Evolutionary conservation across 1,139 yeast genomes (phyloP), one percentile per base, ranked within the genome.

Genomic region (Pichiaceae sp.): DNA sequence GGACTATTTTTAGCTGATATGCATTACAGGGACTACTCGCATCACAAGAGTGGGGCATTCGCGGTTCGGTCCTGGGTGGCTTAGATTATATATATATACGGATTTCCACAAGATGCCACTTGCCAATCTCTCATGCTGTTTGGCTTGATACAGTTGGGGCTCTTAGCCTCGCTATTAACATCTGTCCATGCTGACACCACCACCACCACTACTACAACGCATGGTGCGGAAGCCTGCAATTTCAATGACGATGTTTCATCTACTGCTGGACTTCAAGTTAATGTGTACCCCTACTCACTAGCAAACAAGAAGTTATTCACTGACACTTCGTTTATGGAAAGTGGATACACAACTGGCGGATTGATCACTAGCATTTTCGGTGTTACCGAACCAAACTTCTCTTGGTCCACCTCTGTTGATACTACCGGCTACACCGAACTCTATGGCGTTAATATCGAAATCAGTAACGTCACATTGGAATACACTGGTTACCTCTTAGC

Each of bases 401-500:
- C 25, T 12, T 21, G 25, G 25, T 12, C 8, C 12, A 12, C 12
- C 25, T 8, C 8, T 8, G 25, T 8, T 12, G 11, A 21, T 12
- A 21, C 8, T 21, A 12, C 12, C 25, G 12, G 12, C 25, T 21
- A 21, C 25, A 8, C 12, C 11, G 25, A 21, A 21, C 25, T 8
- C 8, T 21, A 12, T 21, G 25, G 25, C 8, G 25, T 21, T 21
- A 8, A 21, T 12, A n/a, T n/a, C n/a, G n/a, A n/a, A 8, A 12
- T 19, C 15, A 23, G 38, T 4, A 40, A 32, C 26, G 35, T 36
- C 35, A 39, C 33, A 20, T 18, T 36, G 20, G 42, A 36, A 29
- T 34, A 31, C n/a, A 36, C 38, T 9, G 44, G 44, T 33, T 41
- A 39, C 32, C 39, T 39, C 20, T 14, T 27, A 14, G 43, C 45